Evolutionary conservation across 768 basidiomycete species (phyloP).

Genomic region (Tephrocybe rancida): DNA sequence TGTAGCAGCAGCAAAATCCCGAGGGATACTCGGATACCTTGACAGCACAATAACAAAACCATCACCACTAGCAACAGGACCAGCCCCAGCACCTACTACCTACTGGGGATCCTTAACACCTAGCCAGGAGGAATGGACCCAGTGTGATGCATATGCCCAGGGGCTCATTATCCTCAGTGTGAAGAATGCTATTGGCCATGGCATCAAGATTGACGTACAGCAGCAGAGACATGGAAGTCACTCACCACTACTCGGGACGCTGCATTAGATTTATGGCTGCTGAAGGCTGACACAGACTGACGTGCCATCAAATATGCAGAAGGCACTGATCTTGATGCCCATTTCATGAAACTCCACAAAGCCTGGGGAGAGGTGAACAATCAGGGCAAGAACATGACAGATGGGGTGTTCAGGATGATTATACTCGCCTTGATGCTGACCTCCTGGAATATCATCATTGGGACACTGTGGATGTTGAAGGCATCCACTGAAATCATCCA

Average conservation of each 20-base stretch:
- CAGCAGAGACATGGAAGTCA: constrained; percentile 20
- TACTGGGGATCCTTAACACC: not conserved
- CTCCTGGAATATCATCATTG: constrained; percentile 18
- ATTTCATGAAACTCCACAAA: constrained; percentile 16
- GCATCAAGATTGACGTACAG: constrained; percentile 3
- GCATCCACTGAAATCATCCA: constrained; percentile 10
- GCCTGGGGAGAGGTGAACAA: constrained; percentile 18
- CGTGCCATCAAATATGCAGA: constrained; percentile 9
- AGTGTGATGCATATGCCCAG: not conserved
- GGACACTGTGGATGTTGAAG: constrained; percentile 1
- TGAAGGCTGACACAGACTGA: constrained; percentile 6
- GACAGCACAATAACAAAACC: no score
- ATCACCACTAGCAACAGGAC: no score
- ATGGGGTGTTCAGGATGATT: constrained; percentile 17
- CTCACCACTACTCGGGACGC: constrained; percentile 8
- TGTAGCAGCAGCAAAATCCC: no score
- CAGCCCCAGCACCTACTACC: no score
- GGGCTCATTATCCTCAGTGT: not conserved
- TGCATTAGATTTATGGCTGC: constrained; percentile 8
- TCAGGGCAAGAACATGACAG: constrained; percentile 21
- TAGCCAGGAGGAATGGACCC: not conserved
- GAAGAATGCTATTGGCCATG: not conserved
- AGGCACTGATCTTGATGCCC: constrained; percentile 12
- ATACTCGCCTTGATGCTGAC: constrained; percentile 17
- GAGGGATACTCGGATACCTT: no score